Evolutionary conservation across 768 basidiomycete species (phyloP).

Genomic region (Termitomyces bulborhizus): DNA sequence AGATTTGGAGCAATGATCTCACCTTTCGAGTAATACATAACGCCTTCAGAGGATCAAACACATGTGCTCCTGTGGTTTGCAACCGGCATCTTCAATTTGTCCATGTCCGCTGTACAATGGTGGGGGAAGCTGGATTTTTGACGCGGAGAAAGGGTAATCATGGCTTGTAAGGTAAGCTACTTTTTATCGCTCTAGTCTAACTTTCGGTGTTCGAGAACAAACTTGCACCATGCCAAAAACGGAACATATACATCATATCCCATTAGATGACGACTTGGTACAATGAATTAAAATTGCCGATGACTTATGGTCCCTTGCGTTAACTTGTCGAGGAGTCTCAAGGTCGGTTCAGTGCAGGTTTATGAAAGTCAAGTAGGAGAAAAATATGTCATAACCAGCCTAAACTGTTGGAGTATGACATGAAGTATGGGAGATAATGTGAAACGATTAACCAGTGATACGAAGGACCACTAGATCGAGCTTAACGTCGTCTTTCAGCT

Average conservation of each 20-base stretch:
- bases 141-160: neutral
- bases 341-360: neutral
- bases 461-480: conserved; percentile 5
- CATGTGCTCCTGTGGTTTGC: neutral
- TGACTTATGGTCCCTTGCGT: neutral
- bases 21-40: neutral
- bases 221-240: neutral
- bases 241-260: neutral
- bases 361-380: neutral
- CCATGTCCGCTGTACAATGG: neutral
- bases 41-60: neutral
- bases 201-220: neutral
- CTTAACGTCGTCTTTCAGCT: conserved; percentile 42
- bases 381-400: conserved; percentile 4
- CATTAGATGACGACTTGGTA: neutral
- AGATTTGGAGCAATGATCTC: too few species aligned
- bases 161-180: neutral
- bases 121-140: neutral
- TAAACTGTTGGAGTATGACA: neutral
- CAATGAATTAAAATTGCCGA: too few species aligned
- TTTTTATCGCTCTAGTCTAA: neutral
- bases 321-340: neutral
- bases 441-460: neutral
- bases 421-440: neutral
- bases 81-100: neutral